A percentile compares a stretch with the other conserved stretches of the same genome.
phyloP scores from a whole-genome alignment of 768 basidiomycete species.

The Boletus subcaerulescens region DNA sequence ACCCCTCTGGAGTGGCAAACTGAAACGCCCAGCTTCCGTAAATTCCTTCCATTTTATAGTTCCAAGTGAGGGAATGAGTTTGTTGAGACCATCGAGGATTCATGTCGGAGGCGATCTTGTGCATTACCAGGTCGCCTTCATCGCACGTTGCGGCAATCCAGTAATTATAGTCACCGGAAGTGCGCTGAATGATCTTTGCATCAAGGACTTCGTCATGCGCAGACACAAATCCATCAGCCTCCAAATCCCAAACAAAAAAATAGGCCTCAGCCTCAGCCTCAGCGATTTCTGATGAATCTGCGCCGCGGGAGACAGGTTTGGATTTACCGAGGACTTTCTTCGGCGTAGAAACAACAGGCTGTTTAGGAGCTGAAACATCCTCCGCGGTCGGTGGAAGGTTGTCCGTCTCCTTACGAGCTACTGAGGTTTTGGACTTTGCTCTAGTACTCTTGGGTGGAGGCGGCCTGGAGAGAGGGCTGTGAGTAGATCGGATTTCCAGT shows the following conservation, averaged over 20 bases:
- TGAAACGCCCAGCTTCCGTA: slow-evolving; percentile 82
- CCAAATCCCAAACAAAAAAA: slow-evolving; percentile 61
- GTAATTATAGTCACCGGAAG: slow-evolving; percentile 48
- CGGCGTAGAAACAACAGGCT: slow-evolving; percentile 11
- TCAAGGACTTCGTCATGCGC: slow-evolving; percentile 49
- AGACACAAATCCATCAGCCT: slow-evolving; percentile 43
- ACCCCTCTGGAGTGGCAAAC: slow-evolving; percentile 57
- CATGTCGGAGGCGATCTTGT: slow-evolving; percentile 64
- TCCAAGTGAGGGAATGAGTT: slow-evolving; percentile 84
- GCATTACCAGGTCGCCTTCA: slow-evolving; percentile 52
- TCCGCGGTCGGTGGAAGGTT: slow-evolving; percentile 1
- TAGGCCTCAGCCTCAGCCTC: slow-evolving; percentile 51
- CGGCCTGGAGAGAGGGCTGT: slow-evolving; percentile 13
- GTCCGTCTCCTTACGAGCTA: slow-evolving; percentile 6
- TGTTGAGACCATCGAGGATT: slow-evolving; percentile 65
- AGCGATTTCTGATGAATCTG: slow-evolving; percentile 27
- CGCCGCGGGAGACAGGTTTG: slow-evolving; percentile 16
- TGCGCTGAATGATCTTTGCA: slow-evolving; percentile 51
- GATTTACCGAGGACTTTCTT: slow-evolving; percentile 13
- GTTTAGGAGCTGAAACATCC: slow-evolving; percentile 5
- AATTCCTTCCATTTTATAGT: slow-evolving; percentile 55
- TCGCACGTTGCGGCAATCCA: slow-evolving; percentile 56
- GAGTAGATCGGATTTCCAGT: neutral
- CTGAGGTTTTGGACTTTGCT: slow-evolving; percentile 10
- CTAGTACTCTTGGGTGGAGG: slow-evolving; percentile 19